A percentile compares a stretch with the other conserved stretches of the same genome.
These are phyloP conservation scores for Colletotrichum somersetense DNA, from an alignment of 2,329 filamentous ascomycete species.

Conservation along the genomic window DNA sequence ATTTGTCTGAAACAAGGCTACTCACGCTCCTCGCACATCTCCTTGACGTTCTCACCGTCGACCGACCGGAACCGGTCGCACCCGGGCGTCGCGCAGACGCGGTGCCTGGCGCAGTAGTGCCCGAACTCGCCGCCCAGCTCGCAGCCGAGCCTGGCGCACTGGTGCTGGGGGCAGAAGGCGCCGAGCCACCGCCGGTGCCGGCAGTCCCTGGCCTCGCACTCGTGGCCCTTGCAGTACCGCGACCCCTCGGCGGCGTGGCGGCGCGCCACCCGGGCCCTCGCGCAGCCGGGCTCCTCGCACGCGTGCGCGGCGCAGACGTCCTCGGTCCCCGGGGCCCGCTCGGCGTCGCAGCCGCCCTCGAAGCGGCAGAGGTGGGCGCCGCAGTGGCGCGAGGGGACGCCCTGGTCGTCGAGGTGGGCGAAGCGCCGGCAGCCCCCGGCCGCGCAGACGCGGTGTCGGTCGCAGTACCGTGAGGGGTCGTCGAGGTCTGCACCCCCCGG, in stretches of 20 bases:
- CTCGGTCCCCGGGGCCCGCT: conserved; percentile 38
- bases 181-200: conserved; percentile 42
- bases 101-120: conserved; percentile 45
- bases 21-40: conserved; percentile 46
- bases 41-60: conserved; percentile 39
- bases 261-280: conserved; percentile 34
- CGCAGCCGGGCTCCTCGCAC: conserved; percentile 45
- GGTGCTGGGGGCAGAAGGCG: conserved; percentile 46
- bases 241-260: conserved; percentile 8
- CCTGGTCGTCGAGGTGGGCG: conserved; percentile 47
- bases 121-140: conserved; percentile 41
- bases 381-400: conserved; percentile 46
- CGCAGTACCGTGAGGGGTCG: conserved; percentile 46
- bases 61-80: conserved; percentile 30
- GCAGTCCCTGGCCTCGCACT: conserved; percentile 46
- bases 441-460: conserved; percentile 48
- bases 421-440: conserved; percentile 44
- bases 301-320: conserved; percentile 44
- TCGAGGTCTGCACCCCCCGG: conserved; percentile 21
- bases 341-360: conserved; percentile 45
- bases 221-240: conserved; percentile 45
- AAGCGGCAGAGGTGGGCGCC: conserved; percentile 48
- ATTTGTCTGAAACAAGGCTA: not conserved
- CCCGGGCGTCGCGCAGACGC: conserved; percentile 32
- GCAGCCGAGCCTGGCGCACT: conserved; percentile 47